Conservation (phyloP, 192 early-diverging fungal genomes). For the Backusella morwellensis region DNA sequence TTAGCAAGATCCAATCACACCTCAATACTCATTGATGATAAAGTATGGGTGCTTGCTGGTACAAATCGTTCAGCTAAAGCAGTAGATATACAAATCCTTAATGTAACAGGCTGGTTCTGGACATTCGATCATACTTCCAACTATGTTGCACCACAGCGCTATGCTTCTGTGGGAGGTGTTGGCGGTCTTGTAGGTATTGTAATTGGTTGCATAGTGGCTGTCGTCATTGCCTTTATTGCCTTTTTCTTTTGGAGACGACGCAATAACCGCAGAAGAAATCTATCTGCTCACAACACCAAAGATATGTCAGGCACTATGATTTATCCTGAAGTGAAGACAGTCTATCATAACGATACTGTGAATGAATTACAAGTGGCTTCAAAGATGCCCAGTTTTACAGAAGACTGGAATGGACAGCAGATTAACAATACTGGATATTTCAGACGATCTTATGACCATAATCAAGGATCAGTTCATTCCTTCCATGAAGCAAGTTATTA, state of each 20-base stretch:
- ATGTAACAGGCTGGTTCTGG: slow-evolving; percentile 5
- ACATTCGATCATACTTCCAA: not conserved
- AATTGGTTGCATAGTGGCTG: not conserved
- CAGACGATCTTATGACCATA: not conserved
- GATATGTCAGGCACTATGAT: not conserved
- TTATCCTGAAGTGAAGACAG: not conserved
- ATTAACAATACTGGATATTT: not conserved
- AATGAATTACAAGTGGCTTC: not conserved
- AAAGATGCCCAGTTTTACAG: not conserved
- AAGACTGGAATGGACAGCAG: not conserved
- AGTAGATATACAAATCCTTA: slow-evolving; percentile 20
- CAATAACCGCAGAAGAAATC: not conserved
- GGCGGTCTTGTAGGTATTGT: slow-evolving; percentile 5
- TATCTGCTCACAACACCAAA: not conserved
- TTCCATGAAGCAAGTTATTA: not conserved
- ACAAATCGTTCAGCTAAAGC: slow-evolving; percentile 6
- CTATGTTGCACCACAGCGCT: not conserved
- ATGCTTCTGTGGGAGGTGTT: slow-evolving; percentile 2
- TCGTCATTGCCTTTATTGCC: not conserved
- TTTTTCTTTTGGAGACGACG: not conserved
- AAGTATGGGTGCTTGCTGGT: slow-evolving; percentile 11
- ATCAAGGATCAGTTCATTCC: not conserved
- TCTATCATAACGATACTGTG: not conserved
- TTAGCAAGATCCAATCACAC: slow-evolving; percentile 15
- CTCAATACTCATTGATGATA: not conserved